Conservation (phyloP, 2,329 filamentous ascomycete species). For the Truncatella angustata region DNA sequence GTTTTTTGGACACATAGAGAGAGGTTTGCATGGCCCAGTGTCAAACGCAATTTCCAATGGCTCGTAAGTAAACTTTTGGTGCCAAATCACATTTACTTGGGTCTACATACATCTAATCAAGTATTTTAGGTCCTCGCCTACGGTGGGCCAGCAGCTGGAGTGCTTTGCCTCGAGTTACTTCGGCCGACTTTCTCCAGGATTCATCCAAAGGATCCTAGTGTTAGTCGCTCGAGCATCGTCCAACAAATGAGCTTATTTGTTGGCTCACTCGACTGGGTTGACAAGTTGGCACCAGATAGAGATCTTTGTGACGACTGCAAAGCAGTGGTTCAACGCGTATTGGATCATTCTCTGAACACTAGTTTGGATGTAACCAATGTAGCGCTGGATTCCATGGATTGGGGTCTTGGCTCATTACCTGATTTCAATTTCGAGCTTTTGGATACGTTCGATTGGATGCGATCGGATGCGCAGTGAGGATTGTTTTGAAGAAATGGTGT, state of each 20-base stretch:
- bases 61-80: constrained; percentile 28
- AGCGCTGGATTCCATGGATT: constrained; percentile 27
- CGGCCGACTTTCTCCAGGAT: constrained; percentile 31
- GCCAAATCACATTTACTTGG: neutral
- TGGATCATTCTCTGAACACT: constrained; percentile 43
- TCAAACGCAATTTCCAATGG: constrained; percentile 43
- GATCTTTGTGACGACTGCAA: constrained; percentile 41
- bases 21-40: constrained; percentile 28
- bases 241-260: constrained; percentile 45
- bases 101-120: neutral
- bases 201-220: constrained; percentile 26
- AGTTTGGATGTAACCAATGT: constrained; percentile 12
- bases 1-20: constrained; percentile 46
- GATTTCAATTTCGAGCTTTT: constrained; percentile 42
- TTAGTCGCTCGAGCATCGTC: constrained; percentile 42
- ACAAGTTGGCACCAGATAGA: constrained; percentile 40
- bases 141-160: constrained; percentile 41
- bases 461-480: neutral
- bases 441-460: constrained; percentile 41
- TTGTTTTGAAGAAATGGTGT: too few relatives aligned
- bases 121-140: constrained; percentile 38
- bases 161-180: constrained; percentile 44
- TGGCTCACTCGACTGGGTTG: constrained; percentile 46
- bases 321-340: constrained; percentile 40
- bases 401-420: constrained; percentile 23